Evolutionary conservation across 305 asterid genomes (phyloP), one percentile per base, ranked within the genome.

Genomic region (Fraxinus platypoda): DNA sequence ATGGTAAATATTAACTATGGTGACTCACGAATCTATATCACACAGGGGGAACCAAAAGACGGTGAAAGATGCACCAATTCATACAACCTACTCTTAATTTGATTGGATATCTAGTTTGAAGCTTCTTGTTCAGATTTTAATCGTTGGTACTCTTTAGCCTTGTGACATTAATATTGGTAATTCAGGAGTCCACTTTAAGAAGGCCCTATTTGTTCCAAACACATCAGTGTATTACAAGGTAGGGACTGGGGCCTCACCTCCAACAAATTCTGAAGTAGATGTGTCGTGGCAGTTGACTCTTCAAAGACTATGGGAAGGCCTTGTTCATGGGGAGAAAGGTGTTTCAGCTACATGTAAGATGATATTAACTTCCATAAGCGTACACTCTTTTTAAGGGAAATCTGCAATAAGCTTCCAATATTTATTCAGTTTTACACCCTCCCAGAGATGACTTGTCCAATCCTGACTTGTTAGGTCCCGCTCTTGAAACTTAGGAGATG

Each of bases 121-220:
- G 77, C 54, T n/a, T 76, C 72, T 83, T 57, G 38, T 49, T 77
- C 31, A 74, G 74, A 23, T 66, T 2, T 5, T 76, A 77, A 81
- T 70, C 9, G 4, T 71, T 81, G 77, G 66, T 49, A 80, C 66
- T 43, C 72, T 21, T 33, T 38, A 30, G 19, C 41, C 38, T 2
- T 34, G 15, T 26, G 34, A 35, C 49, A n/a, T 34, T n/a, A 66
- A 28, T 12, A 31, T 83, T 75, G 66, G 37, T 74, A 75, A 66
- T 87, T 84, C 95, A 96, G 98, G 98, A 74, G 91, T 96, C 72
- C 82, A 89, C 86, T 97, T 97, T 86, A 91, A 91, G 81, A 93
- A 89, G 94, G 98, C 98, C 33, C 81, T 94, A 68, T 97, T 97
- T 84, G 99, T 97, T 78, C 99, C 98, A 66, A 94, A 93, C 85